Percentiles rank a stretch among this genome's conserved stretches.
phyloP scores from a whole-genome alignment of 208 protist genomes.

The Crithidia brevicula region DNA sequence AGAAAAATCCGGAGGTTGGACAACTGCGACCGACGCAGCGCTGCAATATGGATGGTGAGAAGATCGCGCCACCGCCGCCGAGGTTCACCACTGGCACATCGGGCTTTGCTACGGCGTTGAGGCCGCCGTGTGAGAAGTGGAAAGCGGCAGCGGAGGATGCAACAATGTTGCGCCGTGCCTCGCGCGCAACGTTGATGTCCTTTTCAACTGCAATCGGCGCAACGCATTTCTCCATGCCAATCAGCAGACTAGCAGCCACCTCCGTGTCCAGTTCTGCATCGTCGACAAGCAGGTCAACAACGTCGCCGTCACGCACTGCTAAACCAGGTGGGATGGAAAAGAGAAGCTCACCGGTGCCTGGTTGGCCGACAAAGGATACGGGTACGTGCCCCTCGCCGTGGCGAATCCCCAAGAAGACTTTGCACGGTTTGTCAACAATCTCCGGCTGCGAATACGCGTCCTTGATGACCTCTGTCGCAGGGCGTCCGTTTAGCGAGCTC shows the following conservation, averaged over 20 bases:
- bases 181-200: slow-evolving; percentile 75
- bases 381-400: slow-evolving; percentile 61
- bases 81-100: slow-evolving; percentile 68
- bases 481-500: slow-evolving; percentile 38
- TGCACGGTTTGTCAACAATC: slow-evolving; percentile 59
- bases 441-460: slow-evolving; percentile 63
- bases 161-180: slow-evolving; percentile 70
- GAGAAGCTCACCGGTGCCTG: slow-evolving; percentile 50
- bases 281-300: slow-evolving; percentile 77
- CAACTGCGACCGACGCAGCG: slow-evolving; percentile 72
- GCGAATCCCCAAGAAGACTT: slow-evolving; percentile 71
- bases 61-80: slow-evolving; percentile 55
- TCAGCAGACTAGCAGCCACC: slow-evolving; percentile 64
- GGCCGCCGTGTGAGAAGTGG: slow-evolving; percentile 84
- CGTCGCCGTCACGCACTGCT: slow-evolving; percentile 27
- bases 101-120: slow-evolving; percentile 74
- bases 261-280: slow-evolving; percentile 86
- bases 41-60: slow-evolving; percentile 73
- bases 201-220: slow-evolving; percentile 63
- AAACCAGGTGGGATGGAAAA: slow-evolving; percentile 48
- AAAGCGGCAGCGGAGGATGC: slow-evolving; percentile 70
- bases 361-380: slow-evolving; percentile 70
- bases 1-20: slow-evolving; percentile 76
- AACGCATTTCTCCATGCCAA: slow-evolving; percentile 56
- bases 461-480: slow-evolving; percentile 67